A percentile compares a stretch with the other conserved stretches of the same genome.
These are phyloP conservation scores for Arthrobotrys megalospora DNA, from an alignment of 2,329 filamentous ascomycete species.

Conservation along the genomic window DNA sequence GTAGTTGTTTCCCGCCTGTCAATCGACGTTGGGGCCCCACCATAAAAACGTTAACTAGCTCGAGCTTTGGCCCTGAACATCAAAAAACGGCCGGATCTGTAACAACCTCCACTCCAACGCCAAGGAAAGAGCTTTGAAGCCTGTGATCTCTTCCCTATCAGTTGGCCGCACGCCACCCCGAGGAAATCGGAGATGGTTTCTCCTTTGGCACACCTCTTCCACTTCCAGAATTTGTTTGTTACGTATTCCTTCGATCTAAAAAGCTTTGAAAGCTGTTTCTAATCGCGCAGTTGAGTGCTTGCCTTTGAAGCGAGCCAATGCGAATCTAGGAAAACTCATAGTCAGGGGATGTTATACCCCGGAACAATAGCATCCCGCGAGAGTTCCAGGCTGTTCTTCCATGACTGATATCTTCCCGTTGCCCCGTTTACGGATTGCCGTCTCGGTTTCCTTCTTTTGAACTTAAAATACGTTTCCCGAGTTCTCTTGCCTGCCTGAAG, in stretches of 20 bases:
- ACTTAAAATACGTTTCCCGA: background rate
- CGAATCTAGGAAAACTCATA: slow-evolving; percentile 42
- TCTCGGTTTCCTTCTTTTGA: slow-evolving; percentile 49
- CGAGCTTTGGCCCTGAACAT: slow-evolving; percentile 33
- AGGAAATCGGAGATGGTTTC: slow-evolving; percentile 33
- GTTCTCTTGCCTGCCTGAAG: slow-evolving; percentile 33
- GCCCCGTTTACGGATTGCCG: slow-evolving; percentile 41
- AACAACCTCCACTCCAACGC: slow-evolving; percentile 26
- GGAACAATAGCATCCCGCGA: slow-evolving; percentile 40
- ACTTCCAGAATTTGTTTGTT: slow-evolving; percentile 17
- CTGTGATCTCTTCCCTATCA: slow-evolving; percentile 27
- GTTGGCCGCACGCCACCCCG: slow-evolving; percentile 23
- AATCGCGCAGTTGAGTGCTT: slow-evolving; percentile 27
- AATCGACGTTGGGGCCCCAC: slow-evolving; percentile 35
- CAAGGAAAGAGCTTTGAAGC: slow-evolving; percentile 31
- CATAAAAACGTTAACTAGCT: slow-evolving; percentile 8
- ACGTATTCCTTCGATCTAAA: slow-evolving; percentile 30
- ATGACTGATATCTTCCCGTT: slow-evolving; percentile 44
- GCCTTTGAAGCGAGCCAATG: slow-evolving; percentile 47
- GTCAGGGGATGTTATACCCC: slow-evolving; percentile 49
- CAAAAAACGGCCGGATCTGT: slow-evolving; percentile 42
- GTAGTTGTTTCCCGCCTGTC: slow-evolving; percentile 44
- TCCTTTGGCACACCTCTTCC: slow-evolving; percentile 30
- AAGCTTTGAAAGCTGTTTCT: slow-evolving; percentile 35
- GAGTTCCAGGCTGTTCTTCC: slow-evolving; percentile 20